phyloP scores from a whole-genome alignment of 75 land plant species.

The Pinus albicaulis region DNA sequence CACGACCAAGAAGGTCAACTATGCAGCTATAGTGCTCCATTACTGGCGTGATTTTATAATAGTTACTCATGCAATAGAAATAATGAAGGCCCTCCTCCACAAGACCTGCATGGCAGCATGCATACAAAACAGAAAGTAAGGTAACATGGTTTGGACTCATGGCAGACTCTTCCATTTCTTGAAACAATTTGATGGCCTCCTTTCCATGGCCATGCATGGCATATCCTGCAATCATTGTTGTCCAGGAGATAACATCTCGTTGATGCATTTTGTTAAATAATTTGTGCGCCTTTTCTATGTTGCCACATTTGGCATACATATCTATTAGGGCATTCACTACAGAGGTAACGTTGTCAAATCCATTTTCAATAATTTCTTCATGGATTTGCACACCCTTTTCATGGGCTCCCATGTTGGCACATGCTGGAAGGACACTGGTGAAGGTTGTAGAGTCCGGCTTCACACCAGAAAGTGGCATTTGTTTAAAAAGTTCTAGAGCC shows the following conservation, averaged over 20 bases:
- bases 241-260: background rate
- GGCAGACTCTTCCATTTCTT: background rate
- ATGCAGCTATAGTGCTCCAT: background rate
- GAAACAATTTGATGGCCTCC: constrained; percentile 4
- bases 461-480: constrained; percentile 5
- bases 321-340: constrained; percentile 5
- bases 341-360: background rate
- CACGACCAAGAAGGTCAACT: constrained; percentile 4
- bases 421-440: constrained; percentile 18
- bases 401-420: background rate
- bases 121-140: constrained; percentile 4
- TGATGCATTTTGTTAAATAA: background rate
- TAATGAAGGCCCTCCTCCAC: background rate
- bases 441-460: constrained; percentile 13
- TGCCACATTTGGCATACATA: constrained; percentile 14
- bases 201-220: background rate
- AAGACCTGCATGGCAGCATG: constrained; percentile 4
- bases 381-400: constrained; percentile 11
- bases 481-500: background rate
- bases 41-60: background rate
- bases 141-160: background rate
- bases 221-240: background rate
- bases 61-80: background rate
- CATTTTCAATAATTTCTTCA: background rate
- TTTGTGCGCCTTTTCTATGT: background rate